Conservation (phyloP, 2,329 filamentous ascomycete genomes). For the Triangularia setosa region DNA sequence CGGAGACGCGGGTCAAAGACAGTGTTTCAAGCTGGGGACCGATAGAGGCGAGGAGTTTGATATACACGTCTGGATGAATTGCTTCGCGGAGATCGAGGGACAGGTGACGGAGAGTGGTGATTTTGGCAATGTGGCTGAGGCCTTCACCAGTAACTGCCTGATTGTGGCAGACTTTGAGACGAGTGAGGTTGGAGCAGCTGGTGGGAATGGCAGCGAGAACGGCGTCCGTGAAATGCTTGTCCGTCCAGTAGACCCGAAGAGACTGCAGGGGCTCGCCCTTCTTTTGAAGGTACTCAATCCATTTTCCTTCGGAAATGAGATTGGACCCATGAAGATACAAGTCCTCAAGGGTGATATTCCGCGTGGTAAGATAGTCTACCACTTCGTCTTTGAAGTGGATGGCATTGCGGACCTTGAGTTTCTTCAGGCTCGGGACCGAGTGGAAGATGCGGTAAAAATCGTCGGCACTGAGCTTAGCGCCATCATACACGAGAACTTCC, state of each 20-base stretch:
- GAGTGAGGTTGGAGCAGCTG: slow-evolving; percentile 63
- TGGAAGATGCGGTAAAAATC: slow-evolving; percentile 82
- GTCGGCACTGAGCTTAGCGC: slow-evolving; percentile 62
- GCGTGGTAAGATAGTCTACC: slow-evolving; percentile 74
- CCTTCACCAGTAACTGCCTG: slow-evolving; percentile 66
- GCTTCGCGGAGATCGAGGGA: slow-evolving; percentile 63
- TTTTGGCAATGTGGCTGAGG: slow-evolving; percentile 58
- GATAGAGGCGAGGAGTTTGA: slow-evolving; percentile 56
- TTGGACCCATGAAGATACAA: slow-evolving; percentile 83
- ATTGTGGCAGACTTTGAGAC: slow-evolving; percentile 79
- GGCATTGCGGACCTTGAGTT: slow-evolving; percentile 75
- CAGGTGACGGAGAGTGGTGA: slow-evolving; percentile 67
- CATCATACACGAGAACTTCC: slow-evolving; percentile 54
- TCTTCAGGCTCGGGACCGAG: slow-evolving; percentile 63
- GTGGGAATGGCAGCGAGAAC: slow-evolving; percentile 58
- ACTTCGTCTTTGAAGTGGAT: slow-evolving; percentile 87
- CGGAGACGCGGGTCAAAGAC: slow-evolving; percentile 66
- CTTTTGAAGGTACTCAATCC: slow-evolving; percentile 64
- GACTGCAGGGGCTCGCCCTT: slow-evolving; percentile 63
- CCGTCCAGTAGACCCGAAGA: slow-evolving; percentile 78
- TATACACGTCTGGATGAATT: slow-evolving; percentile 54
- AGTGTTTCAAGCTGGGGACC: slow-evolving; percentile 70
- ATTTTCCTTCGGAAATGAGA: slow-evolving; percentile 71
- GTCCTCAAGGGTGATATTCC: slow-evolving; percentile 63
- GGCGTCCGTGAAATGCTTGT: slow-evolving; percentile 74